Percentiles rank a stretch among this genome's conserved stretches.
Conservation (phyloP, 2,329 filamentous ascomycete genomes). For the Aspergillus sp. region DNA sequence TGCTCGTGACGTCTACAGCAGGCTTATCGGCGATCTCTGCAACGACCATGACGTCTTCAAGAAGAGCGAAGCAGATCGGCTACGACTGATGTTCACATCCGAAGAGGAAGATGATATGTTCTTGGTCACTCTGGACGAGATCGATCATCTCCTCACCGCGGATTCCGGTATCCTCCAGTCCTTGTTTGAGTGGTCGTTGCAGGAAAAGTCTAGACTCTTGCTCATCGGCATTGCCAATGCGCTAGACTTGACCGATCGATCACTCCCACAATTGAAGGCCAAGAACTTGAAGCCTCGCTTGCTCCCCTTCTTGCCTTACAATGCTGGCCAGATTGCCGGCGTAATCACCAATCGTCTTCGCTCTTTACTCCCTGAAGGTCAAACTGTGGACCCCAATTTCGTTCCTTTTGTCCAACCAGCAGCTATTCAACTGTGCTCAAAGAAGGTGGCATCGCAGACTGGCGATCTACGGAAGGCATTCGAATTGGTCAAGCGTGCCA, state of each 20-base stretch:
- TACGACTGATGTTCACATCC: conserved; percentile 71
- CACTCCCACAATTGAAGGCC: conserved; percentile 88
- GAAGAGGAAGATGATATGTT: conserved; percentile 56
- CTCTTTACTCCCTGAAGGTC: conserved; percentile 61
- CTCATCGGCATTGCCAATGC: conserved; percentile 95
- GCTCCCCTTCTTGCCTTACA: conserved; percentile 91
- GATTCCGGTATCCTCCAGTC: conserved; percentile 88
- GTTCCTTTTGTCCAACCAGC: conserved; percentile 91
- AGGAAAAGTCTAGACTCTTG: conserved; percentile 74
- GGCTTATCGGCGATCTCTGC: conserved; percentile 70
- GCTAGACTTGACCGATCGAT: conserved; percentile 90
- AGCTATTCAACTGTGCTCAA: conserved; percentile 88
- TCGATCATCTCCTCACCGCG: conserved; percentile 87
- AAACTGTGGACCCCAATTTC: conserved; percentile 54
- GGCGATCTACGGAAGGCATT: conserved; percentile 94
- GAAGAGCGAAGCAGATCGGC: conserved; percentile 65
- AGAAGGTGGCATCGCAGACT: conserved; percentile 91
- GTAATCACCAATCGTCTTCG: conserved; percentile 84
- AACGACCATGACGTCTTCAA: conserved; percentile 64
- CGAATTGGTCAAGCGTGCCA: conserved; percentile 84
- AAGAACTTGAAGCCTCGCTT: conserved; percentile 88
- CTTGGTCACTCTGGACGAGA: conserved; percentile 89
- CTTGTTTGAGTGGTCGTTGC: conserved; percentile 94
- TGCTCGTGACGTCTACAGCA: conserved; percentile 80
- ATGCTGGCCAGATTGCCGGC: conserved; percentile 78